phyloP scores from a whole-genome alignment of 1,284 basidiomycete genomes.

The Athelia sp. region DNA sequence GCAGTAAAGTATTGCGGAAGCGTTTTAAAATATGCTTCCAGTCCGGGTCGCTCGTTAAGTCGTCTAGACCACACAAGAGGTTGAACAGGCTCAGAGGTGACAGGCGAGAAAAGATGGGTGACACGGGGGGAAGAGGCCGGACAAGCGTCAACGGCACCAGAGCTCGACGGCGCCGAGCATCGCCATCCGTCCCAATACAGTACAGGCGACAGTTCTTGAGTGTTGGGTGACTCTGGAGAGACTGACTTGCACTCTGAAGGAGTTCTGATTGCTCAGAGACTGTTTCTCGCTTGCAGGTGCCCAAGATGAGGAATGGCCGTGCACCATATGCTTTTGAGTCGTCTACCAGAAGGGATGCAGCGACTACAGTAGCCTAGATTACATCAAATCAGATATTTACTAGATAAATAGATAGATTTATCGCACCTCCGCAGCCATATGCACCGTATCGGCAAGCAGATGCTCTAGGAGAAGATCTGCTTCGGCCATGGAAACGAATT shows the following conservation, averaged over 20 bases:
- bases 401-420: not conserved
- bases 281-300: not conserved
- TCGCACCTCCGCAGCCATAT: not conserved
- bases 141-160: no score
- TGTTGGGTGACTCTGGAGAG: not conserved
- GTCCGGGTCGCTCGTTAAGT: constrained; percentile 14
- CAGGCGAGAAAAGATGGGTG: no score
- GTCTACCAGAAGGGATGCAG: not conserved
- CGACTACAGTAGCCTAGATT: not conserved
- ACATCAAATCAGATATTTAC: not conserved
- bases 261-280: not conserved
- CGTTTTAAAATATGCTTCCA: constrained; percentile 15
- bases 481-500: not conserved
- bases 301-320: not conserved
- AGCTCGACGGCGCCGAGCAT: no score
- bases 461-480: not conserved
- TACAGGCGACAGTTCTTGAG: not conserved
- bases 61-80: constrained; percentile 11
- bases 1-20: constrained; percentile 8
- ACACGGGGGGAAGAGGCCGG: no score
- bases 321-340: not conserved
- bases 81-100: constrained; percentile 5
- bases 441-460: not conserved
- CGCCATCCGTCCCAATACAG: constrained; percentile 1
- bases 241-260: not conserved